Conservation (phyloP, 129 eudicot genomes). For the Flaveria ramosissima region DNA sequence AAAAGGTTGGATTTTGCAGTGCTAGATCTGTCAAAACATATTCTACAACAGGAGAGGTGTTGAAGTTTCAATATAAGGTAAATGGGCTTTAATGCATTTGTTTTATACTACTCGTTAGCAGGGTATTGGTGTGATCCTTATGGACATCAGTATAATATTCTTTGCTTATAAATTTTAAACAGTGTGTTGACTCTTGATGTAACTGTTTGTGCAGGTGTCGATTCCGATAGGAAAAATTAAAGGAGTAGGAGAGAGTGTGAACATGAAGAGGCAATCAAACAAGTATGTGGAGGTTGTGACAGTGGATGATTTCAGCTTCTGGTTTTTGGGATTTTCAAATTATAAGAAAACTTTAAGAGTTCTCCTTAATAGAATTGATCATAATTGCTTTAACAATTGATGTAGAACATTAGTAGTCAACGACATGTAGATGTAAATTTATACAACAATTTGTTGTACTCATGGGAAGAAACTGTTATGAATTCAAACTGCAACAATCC, state of each 20-base stretch:
- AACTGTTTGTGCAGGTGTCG: conserved; percentile 26
- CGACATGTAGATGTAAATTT: conserved; percentile 18
- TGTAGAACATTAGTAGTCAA: conserved; percentile 1
- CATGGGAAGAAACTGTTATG: not conserved
- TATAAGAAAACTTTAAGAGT: conserved; percentile 24
- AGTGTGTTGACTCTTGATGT: not conserved
- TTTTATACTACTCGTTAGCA: too few species aligned
- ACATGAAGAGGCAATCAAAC: conserved; percentile 29
- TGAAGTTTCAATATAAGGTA: conserved; percentile 41
- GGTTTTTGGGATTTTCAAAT: conserved; percentile 35
- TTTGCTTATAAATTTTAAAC: not conserved
- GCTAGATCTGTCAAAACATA: conserved; percentile 34
- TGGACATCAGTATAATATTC: too few species aligned
- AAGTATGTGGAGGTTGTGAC: conserved; percentile 40
- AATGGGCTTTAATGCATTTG: not conserved
- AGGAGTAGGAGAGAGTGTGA: conserved; percentile 22
- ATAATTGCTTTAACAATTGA: conserved; percentile 16
- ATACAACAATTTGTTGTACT: conserved; percentile 1
- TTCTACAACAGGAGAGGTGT: conserved; percentile 35
- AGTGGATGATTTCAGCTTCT: conserved; percentile 37
- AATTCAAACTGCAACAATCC: not conserved
- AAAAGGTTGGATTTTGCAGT: conserved; percentile 49
- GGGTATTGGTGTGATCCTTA: too few species aligned
- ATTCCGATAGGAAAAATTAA: conserved; percentile 32
- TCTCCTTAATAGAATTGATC: conserved; percentile 18